A percentile compares a stretch with the other conserved stretches of the same genome.
phyloP scores from a whole-genome alignment of 2,329 filamentous ascomycete species.

The Alternaria hordeiaustralica region DNA sequence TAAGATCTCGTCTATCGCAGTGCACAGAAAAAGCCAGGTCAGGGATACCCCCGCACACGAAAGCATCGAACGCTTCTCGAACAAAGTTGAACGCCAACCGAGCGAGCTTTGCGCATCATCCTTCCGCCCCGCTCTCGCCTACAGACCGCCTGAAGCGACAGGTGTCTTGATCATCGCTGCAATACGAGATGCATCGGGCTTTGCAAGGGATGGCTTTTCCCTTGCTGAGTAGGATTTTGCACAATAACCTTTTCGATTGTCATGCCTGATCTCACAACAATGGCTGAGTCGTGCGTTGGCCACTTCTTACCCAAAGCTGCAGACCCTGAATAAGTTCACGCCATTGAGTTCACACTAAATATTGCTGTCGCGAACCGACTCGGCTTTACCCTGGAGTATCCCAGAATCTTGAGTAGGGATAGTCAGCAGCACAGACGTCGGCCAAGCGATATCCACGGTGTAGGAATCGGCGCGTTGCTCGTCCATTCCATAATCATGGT shows the following conservation, averaged over 20 bases:
- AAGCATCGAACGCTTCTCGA: constrained; percentile 30
- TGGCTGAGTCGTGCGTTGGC: neutral
- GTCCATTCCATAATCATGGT: neutral
- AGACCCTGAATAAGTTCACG: constrained; percentile 8
- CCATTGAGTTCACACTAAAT: constrained; percentile 3
- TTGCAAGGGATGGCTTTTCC: neutral
- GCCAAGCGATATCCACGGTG: neutral
- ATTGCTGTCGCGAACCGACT: constrained; percentile 2
- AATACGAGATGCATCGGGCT: neutral
- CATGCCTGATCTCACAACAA: neutral
- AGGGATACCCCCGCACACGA: constrained; percentile 28
- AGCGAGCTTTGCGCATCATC: constrained; percentile 23
- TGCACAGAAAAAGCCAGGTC: constrained; percentile 20
- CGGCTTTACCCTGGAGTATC: neutral
- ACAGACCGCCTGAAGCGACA: constrained; percentile 1
- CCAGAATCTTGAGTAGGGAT: neutral
- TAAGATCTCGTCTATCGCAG: constrained; percentile 21
- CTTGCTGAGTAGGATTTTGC: neutral
- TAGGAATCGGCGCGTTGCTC: neutral
- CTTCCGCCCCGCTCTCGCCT: constrained; percentile 23
- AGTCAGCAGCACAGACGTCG: neutral
- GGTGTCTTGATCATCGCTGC: neutral
- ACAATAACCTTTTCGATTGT: neutral
- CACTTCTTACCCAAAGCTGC: neutral
- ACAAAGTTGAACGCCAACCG: constrained; percentile 31